Percentiles rank a stretch among this genome's conserved stretches.
Evolutionary conservation across 2,329 filamentous ascomycete species (phyloP).

Genomic region (Ophiostoma tasmaniense): DNA sequence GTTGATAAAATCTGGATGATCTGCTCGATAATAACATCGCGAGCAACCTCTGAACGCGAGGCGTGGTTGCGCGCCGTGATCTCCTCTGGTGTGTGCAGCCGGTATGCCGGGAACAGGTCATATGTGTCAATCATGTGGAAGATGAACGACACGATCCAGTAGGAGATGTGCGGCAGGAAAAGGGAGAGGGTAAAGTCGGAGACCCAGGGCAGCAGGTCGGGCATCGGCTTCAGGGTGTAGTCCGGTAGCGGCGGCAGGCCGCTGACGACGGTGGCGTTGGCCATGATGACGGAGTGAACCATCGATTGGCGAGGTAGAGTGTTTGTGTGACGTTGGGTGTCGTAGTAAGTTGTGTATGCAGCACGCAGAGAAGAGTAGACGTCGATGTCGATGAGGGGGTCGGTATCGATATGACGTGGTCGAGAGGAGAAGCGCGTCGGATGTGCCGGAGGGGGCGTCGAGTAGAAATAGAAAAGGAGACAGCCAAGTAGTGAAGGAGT

Average conservation of each 20-base stretch:
- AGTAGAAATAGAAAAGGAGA: constrained; percentile 7
- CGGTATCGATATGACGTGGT: background rate
- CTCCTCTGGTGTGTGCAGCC: constrained; percentile 89
- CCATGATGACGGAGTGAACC: constrained; percentile 35
- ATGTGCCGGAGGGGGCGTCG: constrained; percentile 5
- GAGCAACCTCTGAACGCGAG: constrained; percentile 72
- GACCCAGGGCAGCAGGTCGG: constrained; percentile 66
- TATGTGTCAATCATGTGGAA: constrained; percentile 83
- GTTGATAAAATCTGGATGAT: constrained; percentile 74
- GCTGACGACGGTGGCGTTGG: constrained; percentile 46
- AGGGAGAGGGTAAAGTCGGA: constrained; percentile 75
- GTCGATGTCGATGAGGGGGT: background rate
- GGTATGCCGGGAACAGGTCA: constrained; percentile 83
- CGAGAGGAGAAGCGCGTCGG: background rate
- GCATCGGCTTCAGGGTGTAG: constrained; percentile 64
- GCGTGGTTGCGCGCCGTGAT: constrained; percentile 81
- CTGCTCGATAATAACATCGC: constrained; percentile 88
- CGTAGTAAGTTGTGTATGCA: background rate
- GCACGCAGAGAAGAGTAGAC: background rate
- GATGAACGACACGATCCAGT: constrained; percentile 78
- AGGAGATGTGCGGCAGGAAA: constrained; percentile 68
- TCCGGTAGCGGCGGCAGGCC: constrained; percentile 75
- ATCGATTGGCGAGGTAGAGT: constrained; percentile 23
- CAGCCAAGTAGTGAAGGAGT: background rate
- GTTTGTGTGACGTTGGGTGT: background rate